These are phyloP conservation scores for Simmondsia chinensis DNA, from an alignment of 148 eudicot genomes.

Conservation along the genomic window DNA sequence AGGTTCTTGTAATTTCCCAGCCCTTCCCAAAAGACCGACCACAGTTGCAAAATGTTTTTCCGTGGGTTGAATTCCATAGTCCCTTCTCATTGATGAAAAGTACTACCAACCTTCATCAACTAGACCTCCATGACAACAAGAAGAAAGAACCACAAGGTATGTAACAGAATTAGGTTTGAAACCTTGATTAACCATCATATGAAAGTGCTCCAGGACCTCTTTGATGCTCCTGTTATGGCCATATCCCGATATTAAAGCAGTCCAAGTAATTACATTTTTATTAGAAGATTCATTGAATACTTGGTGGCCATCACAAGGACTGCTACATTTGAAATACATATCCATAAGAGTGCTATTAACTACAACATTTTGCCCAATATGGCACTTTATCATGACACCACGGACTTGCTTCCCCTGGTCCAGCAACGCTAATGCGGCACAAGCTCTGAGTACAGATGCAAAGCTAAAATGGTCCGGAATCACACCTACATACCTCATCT, in stretches of 20 bases:
- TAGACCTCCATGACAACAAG: conserved; percentile 92
- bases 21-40: conserved; percentile 81
- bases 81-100: conserved; percentile 54
- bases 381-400: conserved; percentile 54
- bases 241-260: conserved; percentile 68
- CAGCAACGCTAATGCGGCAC: conserved; percentile 58
- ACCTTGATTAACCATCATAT: conserved; percentile 64
- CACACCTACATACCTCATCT: conserved; percentile 51
- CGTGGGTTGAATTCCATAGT: conserved; percentile 58
- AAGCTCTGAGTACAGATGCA: conserved; percentile 76
- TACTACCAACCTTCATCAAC: conserved; percentile 67
- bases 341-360: conserved; percentile 79
- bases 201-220: conserved; percentile 49
- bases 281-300: conserved; percentile 43
- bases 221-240: conserved; percentile 57
- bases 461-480: conserved; percentile 79
- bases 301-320: conserved; percentile 48
- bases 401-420: conserved; percentile 82
- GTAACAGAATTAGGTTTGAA: conserved; percentile 67
- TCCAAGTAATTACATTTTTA: conserved; percentile 79
- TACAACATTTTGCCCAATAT: conserved; percentile 46
- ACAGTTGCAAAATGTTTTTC: conserved; percentile 68
- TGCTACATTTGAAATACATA: conserved; percentile 91
- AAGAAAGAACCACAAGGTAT: conserved; percentile 82
- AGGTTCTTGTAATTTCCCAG: conserved; percentile 81